A percentile compares a stretch with the other conserved stretches of the same genome.
Evolutionary conservation across 2,329 filamentous ascomycete species (phyloP).

Genomic region (Xylaria digitata): DNA sequence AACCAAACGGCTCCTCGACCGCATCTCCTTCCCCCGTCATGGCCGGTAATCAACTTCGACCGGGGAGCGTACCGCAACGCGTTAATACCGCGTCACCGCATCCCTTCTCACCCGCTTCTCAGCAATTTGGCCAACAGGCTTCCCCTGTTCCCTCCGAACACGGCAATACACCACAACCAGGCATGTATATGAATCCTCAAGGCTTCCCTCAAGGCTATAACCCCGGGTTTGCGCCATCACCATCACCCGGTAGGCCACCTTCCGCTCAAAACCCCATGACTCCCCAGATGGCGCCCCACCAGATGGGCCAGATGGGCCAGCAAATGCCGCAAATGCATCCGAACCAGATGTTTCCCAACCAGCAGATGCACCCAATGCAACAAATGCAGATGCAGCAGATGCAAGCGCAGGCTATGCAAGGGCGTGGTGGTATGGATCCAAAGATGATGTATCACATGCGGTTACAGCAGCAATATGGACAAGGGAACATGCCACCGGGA

Average conservation of each 20-base stretch:
- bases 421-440: conserved; percentile 72
- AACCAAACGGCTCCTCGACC: conserved; percentile 81
- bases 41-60: conserved; percentile 76
- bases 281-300: conserved; percentile 66
- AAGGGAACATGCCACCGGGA: conserved; percentile 62
- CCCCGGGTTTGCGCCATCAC: conserved; percentile 67
- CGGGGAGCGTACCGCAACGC: conserved; percentile 77
- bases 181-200: conserved; percentile 71
- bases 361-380: conserved; percentile 60
- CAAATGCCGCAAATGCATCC: conserved; percentile 53
- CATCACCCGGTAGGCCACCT: conserved; percentile 66
- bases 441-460: conserved; percentile 86
- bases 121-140: conserved; percentile 76
- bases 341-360: conserved; percentile 52
- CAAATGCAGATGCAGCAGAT: conserved; percentile 61
- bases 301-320: conserved; percentile 53
- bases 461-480: conserved; percentile 79
- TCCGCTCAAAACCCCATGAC: conserved; percentile 65
- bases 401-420: conserved; percentile 53
- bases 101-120: conserved; percentile 82
- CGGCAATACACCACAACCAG: conserved; percentile 78
- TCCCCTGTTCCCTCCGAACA: conserved; percentile 84
- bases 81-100: conserved; percentile 94
- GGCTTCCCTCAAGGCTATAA: conserved; percentile 69
- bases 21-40: conserved; percentile 94